These are phyloP conservation scores for Phytophthora litchii DNA, from an alignment of 352 stramenopile species.

Conservation along the genomic window DNA sequence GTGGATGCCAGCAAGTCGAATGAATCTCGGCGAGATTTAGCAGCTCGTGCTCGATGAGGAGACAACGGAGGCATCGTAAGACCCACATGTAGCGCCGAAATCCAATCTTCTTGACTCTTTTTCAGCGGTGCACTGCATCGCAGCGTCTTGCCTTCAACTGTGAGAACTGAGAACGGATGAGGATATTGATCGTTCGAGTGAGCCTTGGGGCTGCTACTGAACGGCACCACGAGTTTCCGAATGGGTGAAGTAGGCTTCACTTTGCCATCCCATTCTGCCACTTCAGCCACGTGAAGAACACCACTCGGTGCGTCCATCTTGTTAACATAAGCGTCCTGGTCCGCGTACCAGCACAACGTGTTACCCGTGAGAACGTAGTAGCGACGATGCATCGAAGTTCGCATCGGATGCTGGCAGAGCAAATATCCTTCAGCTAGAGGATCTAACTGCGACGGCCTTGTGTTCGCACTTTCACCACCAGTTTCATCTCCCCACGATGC, in stretches of 20 bases:
- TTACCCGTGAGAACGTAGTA: conserved; percentile 85
- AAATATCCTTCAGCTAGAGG: conserved; percentile 75
- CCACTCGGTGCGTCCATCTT: conserved; percentile 56
- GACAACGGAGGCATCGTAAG: conserved; percentile 80
- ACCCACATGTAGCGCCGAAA: conserved; percentile 69
- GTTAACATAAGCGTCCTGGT: conserved; percentile 62
- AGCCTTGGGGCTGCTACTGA: conserved; percentile 36
- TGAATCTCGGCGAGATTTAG: conserved; percentile 68
- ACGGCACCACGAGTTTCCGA: conserved; percentile 26
- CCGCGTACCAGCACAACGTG: conserved; percentile 82
- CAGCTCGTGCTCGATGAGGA: conserved; percentile 67
- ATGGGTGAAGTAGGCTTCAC: conserved; percentile 36
- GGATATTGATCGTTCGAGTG: conserved; percentile 43
- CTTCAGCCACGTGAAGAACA: conserved; percentile 67
- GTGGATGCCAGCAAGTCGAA: conserved; percentile 61
- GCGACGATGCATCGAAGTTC: conserved; percentile 68
- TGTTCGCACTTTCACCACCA: conserved; percentile 6
- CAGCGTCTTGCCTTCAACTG: conserved; percentile 73
- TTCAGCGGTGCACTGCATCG: conserved; percentile 64
- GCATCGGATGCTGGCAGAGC: conserved; percentile 65
- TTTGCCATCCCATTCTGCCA: conserved; percentile 72
- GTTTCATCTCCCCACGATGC: conserved; percentile 57
- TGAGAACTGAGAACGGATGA: conserved; percentile 63
- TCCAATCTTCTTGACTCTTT: conserved; percentile 74
- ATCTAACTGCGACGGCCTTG: conserved; percentile 61